A percentile compares a stretch with the other conserved stretches of the same genome.
Evolutionary conservation across 805 yeast species (phyloP).

Genomic region (Hanseniaspora lachancei): DNA sequence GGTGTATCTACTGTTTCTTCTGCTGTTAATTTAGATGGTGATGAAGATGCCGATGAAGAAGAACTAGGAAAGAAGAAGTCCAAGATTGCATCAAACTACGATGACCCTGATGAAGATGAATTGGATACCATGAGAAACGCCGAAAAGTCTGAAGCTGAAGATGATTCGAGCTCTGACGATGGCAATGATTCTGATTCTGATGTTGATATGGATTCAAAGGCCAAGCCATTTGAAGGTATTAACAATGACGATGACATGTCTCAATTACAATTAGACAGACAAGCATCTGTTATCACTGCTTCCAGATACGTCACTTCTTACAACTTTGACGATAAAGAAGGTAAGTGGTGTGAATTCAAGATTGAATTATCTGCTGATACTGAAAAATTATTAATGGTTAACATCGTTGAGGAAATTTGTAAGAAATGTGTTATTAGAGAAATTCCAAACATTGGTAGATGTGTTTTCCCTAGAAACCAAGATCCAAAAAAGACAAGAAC

Average conservation of each 20-base stretch:
- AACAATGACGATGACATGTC: conserved; percentile 30
- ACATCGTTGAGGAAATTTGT: conserved; percentile 85
- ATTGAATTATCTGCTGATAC: conserved; percentile 72
- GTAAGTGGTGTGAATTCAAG: conserved; percentile 88
- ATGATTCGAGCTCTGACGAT: conserved; percentile 32
- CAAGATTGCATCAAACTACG: conserved; percentile 83
- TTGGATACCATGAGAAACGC: conserved; percentile 77
- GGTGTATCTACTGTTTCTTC: conserved; percentile 27
- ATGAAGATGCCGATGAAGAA: conserved; percentile 49
- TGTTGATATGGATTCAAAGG: conserved; percentile 30
- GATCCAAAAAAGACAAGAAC: conserved; percentile 46
- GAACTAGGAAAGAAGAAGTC: conserved; percentile 48
- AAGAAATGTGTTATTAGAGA: conserved; percentile 85
- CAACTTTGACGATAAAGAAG: conserved; percentile 77
- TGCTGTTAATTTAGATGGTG: conserved; percentile 37
- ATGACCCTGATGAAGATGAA: conserved; percentile 91
- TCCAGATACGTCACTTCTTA: conserved; percentile 65
- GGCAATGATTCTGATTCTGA: conserved; percentile 30
- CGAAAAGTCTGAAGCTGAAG: conserved; percentile 65
- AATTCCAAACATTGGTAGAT: conserved; percentile 80
- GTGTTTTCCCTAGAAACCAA: conserved; percentile 67
- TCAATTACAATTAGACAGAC: conserved; percentile 66
- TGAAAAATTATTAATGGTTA: conserved; percentile 92
- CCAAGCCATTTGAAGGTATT: conserved; percentile 19
- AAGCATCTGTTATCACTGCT: conserved; percentile 61